Percentiles rank a stretch among this genome's conserved stretches.
phyloP scores from a whole-genome alignment of 2,329 filamentous ascomycete species.

The Lasiodiplodia theobromae region DNA sequence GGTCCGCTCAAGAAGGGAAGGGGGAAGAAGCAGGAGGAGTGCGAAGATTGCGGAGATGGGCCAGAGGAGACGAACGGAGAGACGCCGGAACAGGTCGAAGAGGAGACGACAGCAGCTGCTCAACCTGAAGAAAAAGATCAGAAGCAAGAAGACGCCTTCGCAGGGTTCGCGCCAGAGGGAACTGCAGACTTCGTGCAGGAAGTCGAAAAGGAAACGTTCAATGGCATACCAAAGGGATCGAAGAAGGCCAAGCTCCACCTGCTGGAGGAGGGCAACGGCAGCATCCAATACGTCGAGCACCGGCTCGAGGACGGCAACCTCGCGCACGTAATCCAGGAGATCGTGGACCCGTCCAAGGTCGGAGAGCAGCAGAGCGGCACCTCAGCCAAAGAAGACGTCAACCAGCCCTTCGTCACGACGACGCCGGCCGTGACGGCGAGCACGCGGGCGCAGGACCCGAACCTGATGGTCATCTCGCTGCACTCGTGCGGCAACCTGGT shows the following conservation, averaged over 20 bases:
- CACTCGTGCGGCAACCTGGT: constrained; percentile 98
- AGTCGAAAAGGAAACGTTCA: background rate
- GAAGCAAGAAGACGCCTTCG: background rate
- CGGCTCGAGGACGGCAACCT: constrained; percentile 77
- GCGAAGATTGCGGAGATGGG: constrained; percentile 21
- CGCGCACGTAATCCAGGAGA: constrained; percentile 68
- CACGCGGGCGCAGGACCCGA: constrained; percentile 43
- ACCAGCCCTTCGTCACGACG: constrained; percentile 39
- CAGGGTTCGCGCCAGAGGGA: constrained; percentile 4
- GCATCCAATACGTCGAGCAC: constrained; percentile 80
- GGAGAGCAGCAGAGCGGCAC: constrained; percentile 35
- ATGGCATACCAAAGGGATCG: constrained; percentile 12
- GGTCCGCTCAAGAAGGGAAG: constrained; percentile 46
- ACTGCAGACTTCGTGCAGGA: constrained; percentile 1
- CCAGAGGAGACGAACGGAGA: background rate
- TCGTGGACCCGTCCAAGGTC: constrained; percentile 55
- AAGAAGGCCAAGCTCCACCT: constrained; percentile 43
- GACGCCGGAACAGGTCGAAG: background rate
- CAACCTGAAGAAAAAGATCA: background rate
- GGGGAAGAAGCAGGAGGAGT: constrained; percentile 32
- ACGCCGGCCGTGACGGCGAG: constrained; percentile 35
- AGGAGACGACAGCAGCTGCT: background rate
- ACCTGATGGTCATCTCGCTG: constrained; percentile 88
- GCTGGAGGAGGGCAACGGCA: constrained; percentile 68
- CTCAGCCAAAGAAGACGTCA: constrained; percentile 33